Base-by-base conservation (phyloP, 164 flowering plant genomes). In the Chimonanthus salicifolius region DNA sequence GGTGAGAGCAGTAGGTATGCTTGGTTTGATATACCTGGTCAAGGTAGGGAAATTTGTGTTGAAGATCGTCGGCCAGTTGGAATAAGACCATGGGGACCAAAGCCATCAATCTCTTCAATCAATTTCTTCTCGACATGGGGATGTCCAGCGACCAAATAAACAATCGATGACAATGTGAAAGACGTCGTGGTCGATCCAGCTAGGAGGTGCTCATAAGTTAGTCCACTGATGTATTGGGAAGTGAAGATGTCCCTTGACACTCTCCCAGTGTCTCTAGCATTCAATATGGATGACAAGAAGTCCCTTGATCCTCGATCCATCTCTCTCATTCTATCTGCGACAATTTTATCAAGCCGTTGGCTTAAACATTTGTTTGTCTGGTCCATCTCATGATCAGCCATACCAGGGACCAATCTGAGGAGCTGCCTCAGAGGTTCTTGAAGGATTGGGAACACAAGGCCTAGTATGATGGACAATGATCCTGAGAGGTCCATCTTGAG, bases 141-240 rank as follows among this genome's bases (percentile, higher is more conserved):
- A 81, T 95, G 97, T 13, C 83, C 88, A 47, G 97, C 81, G 13
- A 95, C 91, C 11, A 94, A 78, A 77, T 94, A 94, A 6, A 91
- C 65, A 48, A 86, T 74, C 6, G 93, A 84, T 45, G 99, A 87
- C 77, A 94, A 70, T 0, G 99, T 92, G 68, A 94, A 94, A 3
- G 97, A 74, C 3, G 98, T 91, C 4, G 98, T 94, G 4, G 96
- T 88, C 2, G 99, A 92, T 2, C 99, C 99, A 50, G 99, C 98
- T 46, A 95, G 87, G 16, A 95, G 82, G 69, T 95, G 98, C 74
- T 95, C 98, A 74, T 95, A 95, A 50, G 98, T 81, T 11, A 92
- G 87, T 18, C 93, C 92, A 80, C 96, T 92, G 7, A 95, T 77
- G 72, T 89, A 92, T 68, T 95, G 96, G 3, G 85, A 76, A 15